phyloP scores from a whole-genome alignment of 1,139 yeast species.

The Pichia norvegensis region DNA sequence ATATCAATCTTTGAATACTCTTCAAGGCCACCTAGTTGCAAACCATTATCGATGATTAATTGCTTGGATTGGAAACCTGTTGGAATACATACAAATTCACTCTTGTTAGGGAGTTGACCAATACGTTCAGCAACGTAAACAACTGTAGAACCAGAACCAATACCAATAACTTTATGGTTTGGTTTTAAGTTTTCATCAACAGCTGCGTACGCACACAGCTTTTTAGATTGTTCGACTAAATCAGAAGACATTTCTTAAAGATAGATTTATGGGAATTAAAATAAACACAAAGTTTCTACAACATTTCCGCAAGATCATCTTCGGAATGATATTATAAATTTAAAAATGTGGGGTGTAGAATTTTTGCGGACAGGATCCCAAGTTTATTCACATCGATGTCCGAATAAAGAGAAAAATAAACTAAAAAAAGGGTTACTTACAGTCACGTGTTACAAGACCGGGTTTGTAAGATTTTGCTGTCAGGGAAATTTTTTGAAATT shows the following conservation, averaged over 20 bases:
- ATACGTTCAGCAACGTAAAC: conserved; percentile 92
- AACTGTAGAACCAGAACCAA: conserved; percentile 96
- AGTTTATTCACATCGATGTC: no score
- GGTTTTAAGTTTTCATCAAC: conserved; percentile 81
- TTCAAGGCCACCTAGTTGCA: conserved; percentile 73
- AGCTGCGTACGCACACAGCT: conserved; percentile 84
- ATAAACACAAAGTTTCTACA: not conserved
- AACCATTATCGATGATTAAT: conserved; percentile 73
- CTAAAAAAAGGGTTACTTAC: no score
- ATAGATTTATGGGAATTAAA: not conserved
- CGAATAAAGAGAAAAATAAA: no score
- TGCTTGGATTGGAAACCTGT: conserved; percentile 95
- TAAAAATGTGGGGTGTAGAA: no score
- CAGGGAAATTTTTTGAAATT: no score
- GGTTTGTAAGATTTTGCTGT: no score
- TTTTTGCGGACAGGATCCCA: no score
- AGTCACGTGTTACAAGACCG: no score
- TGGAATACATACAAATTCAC: conserved; percentile 70
- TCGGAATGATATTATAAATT: no score
- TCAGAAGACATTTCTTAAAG: not conserved
- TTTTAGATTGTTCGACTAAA: conserved; percentile 60
- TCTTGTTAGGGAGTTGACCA: conserved; percentile 58
- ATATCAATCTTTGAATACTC: conserved; percentile 74
- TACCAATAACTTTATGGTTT: conserved; percentile 70
- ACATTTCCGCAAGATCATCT: not conserved